Evolutionary conservation across 2,329 filamentous ascomycete genomes (phyloP), one percentile per base, ranked within the genome.

Genomic region (Niveomyces coronatus): DNA sequence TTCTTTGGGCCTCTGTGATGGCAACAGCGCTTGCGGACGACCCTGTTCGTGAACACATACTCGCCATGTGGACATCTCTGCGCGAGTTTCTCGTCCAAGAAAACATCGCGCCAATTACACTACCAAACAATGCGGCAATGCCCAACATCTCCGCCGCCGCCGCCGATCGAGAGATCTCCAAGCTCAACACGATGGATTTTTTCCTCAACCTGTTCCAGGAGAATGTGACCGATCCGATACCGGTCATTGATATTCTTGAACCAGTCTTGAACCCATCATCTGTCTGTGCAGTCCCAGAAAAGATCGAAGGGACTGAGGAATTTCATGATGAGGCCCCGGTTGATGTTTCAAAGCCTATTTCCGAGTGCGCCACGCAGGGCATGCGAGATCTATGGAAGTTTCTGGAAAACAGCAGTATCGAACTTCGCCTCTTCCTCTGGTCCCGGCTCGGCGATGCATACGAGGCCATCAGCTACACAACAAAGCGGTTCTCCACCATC

Each of bases 111-210:
- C 60, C 66, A 0, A 73, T 84, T 10, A 64, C 70, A 23, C 65
- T 96, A 1, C 74, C 81, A 4, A 96, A 98, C 56, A 96, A 94
- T 52, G 74, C 77, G 2, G 74, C 88, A 15, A 94, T 98, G 79
- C 77, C 86, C 0, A 84, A 91, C 45, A 74, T 98, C 35, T 95
- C 89, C 0, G 63, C 77, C 3, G 71, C 74, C n/a, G 85, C 86
- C 1, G 80, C 91, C 7, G 88, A 96, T 45, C 79, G 86, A 39
- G 89, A 98, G 54, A 82, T 95, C 18, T 89, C 85, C 10, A 87
- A 88, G 50, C 70, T 96, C 23, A 94, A 85, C 11, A 96, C 89
- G 0, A 91, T 94, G 75, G 89, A 95, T 53, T 96, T 96, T 57
- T 96, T 98, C 58, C 70, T 87, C 35, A 85, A 80, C 26, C 74